Conservation (phyloP, 257 asterid genomes). For the Solanum appendiculatum region DNA sequence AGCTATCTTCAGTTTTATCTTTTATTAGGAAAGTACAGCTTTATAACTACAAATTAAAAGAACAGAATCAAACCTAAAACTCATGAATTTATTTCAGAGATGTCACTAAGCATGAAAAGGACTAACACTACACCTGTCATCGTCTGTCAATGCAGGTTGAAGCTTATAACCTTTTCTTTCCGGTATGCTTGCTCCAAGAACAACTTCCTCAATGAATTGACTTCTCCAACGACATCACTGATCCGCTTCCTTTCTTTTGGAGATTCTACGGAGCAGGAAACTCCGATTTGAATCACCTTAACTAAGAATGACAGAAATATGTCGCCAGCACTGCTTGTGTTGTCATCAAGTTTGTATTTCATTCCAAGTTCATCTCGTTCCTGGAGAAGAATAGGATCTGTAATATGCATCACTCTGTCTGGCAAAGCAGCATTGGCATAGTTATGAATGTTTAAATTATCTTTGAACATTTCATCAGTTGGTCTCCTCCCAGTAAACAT, state of each 20-base stretch:
- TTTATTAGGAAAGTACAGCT: neutral
- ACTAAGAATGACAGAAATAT: neutral
- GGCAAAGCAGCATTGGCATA: slow-evolving; percentile 1
- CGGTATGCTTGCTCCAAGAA: neutral
- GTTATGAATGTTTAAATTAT: slow-evolving; percentile 5
- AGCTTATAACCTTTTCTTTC: neutral
- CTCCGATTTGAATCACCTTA: neutral
- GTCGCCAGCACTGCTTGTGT: neutral
- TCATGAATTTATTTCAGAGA: neutral
- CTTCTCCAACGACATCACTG: neutral
- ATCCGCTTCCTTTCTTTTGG: neutral
- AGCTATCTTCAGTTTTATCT: neutral
- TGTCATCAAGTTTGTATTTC: neutral
- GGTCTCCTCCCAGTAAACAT: slow-evolving; percentile 10
- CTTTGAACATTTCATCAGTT: slow-evolving; percentile 13
- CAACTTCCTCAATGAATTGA: neutral
- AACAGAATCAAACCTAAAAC: neutral
- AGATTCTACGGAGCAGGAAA: neutral
- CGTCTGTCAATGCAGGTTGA: neutral
- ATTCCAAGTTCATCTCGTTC: neutral
- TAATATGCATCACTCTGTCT: neutral
- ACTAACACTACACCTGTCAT: neutral
- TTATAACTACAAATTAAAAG: neutral
- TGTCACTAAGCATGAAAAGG: neutral
- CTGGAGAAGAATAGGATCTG: slow-evolving; percentile 1